Evolutionary conservation across 2,329 filamentous ascomycete genomes (phyloP).

Genomic region (Fusarium transvaalense): DNA sequence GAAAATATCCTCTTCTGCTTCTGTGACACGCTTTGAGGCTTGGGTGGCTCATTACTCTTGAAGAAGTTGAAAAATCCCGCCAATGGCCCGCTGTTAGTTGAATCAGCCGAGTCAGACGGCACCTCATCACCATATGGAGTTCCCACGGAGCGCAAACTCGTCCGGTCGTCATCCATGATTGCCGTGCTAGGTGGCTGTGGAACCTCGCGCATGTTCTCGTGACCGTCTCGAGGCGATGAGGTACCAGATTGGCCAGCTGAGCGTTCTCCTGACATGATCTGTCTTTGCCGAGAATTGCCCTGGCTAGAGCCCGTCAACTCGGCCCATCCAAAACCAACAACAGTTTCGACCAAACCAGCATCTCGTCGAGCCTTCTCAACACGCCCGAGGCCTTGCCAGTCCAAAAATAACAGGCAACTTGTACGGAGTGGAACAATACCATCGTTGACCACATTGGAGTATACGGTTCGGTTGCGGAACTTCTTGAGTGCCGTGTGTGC

Average conservation of each 20-base stretch:
- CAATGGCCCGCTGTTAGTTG: slow-evolving; percentile 63
- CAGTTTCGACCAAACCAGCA: slow-evolving; percentile 90
- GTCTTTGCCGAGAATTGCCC: slow-evolving; percentile 59
- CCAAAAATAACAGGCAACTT: slow-evolving; percentile 94
- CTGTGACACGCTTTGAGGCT: slow-evolving; percentile 62
- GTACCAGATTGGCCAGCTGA: slow-evolving; percentile 51
- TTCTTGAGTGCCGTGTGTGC: slow-evolving; percentile 88
- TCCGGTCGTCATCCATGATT: slow-evolving; percentile 74
- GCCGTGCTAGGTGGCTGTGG: slow-evolving; percentile 77
- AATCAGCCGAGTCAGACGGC: slow-evolving; percentile 47
- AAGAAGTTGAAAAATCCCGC: slow-evolving; percentile 80
- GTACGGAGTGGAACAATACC: slow-evolving; percentile 95
- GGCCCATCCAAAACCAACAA: slow-evolving; percentile 94
- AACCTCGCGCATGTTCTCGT: slow-evolving; percentile 67
- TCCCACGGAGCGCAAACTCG: slow-evolving; percentile 64
- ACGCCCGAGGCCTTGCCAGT: slow-evolving; percentile 93
- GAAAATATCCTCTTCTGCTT: slow-evolving; percentile 80
- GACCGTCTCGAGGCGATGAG: slow-evolving; percentile 51
- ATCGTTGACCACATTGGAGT: slow-evolving; percentile 98
- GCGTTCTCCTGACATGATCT: slow-evolving; percentile 55
- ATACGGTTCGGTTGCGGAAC: slow-evolving; percentile 91
- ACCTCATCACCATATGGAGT: slow-evolving; percentile 46
- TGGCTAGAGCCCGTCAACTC: slow-evolving; percentile 84
- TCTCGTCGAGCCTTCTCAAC: slow-evolving; percentile 95
- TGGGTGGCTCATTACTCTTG: slow-evolving; percentile 67